These are phyloP conservation scores for Santalum album DNA, from an alignment of 164 flowering plant genomes.

Conservation along the genomic window DNA sequence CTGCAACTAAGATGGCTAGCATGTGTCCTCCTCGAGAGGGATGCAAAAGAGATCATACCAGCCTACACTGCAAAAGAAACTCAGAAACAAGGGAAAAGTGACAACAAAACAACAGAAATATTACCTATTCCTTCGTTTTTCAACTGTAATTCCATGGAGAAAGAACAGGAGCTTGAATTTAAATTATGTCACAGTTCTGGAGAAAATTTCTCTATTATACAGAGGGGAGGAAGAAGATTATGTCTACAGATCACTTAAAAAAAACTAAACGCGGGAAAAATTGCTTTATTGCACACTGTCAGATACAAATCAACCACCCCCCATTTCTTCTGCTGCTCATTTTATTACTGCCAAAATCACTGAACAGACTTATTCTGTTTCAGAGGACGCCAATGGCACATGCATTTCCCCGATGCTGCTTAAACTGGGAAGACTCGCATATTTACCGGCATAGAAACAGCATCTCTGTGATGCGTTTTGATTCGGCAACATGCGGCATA, in stretches of 20 bases:
- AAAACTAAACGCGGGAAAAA: not conserved
- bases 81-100: too few relatives aligned
- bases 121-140: not conserved
- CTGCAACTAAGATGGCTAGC: too few relatives aligned
- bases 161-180: too few relatives aligned
- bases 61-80: not conserved
- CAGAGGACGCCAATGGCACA: conserved; percentile 4
- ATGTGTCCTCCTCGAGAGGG: too few relatives aligned
- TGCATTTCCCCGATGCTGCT: conserved; percentile 4
- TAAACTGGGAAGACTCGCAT: conserved; percentile 7
- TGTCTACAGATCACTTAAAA: not conserved
- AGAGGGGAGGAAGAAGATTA: not conserved
- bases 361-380: conserved; percentile 3
- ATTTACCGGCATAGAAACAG: conserved; percentile 4
- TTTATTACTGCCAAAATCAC: not conserved
- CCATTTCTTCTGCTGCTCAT: conserved; percentile 1
- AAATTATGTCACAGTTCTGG: not conserved
- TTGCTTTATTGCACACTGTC: conserved; percentile 11
- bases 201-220: not conserved
- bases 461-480: not conserved
- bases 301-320: conserved; percentile 12
- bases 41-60: too few relatives aligned
- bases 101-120: not conserved
- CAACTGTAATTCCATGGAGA: too few relatives aligned
- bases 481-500: not conserved